Conservation (phyloP, 371 early-diverging fungal genomes). For the Capniomyces stellatus region DNA sequence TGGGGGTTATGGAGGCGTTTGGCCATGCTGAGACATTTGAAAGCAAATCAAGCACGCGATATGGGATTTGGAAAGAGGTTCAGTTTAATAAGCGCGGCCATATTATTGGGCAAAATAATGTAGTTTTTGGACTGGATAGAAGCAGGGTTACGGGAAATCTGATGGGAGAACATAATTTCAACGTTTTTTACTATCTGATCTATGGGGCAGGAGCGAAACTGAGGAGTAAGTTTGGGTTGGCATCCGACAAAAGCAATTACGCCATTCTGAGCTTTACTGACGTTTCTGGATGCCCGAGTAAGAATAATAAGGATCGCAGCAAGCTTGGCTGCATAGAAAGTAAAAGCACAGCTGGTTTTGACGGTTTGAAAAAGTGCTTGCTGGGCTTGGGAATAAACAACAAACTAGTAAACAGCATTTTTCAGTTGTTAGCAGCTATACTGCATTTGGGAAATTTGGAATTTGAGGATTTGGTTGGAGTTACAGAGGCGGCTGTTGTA, state of each 20-base stretch:
- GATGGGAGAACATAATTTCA: slow-evolving; percentile 63
- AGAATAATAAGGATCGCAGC: too few species aligned
- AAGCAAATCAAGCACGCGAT: slow-evolving; percentile 66
- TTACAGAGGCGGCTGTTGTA: slow-evolving; percentile 32
- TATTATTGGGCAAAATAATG: slow-evolving; percentile 65
- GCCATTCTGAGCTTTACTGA: too few species aligned
- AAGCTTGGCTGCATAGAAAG: too few species aligned
- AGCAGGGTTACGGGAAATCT: slow-evolving; percentile 40
- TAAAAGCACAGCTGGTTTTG: slow-evolving; percentile 23
- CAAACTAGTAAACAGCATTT: slow-evolving; percentile 43
- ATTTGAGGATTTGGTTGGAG: slow-evolving; percentile 28
- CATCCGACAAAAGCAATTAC: slow-evolving; percentile 30
- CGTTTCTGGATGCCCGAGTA: too few species aligned
- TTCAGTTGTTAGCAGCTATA: slow-evolving; percentile 53
- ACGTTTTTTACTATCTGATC: slow-evolving; percentile 73
- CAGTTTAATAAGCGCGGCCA: slow-evolving; percentile 72
- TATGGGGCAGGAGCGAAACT: slow-evolving; percentile 37
- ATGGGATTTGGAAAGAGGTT: slow-evolving; percentile 64
- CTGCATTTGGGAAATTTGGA: slow-evolving; percentile 62
- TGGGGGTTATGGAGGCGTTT: slow-evolving; percentile 63
- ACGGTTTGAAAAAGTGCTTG: slow-evolving; percentile 50
- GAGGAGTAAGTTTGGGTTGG: slow-evolving; percentile 34
- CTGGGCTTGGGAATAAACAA: slow-evolving; percentile 57
- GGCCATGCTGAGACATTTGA: slow-evolving; percentile 51
- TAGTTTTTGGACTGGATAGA: slow-evolving; percentile 77